Evolutionary conservation across 495 filamentous ascomycete species (phyloP), one percentile per base, ranked within the genome.

Genomic region (Hyaloscypha hepaticicola): DNA sequence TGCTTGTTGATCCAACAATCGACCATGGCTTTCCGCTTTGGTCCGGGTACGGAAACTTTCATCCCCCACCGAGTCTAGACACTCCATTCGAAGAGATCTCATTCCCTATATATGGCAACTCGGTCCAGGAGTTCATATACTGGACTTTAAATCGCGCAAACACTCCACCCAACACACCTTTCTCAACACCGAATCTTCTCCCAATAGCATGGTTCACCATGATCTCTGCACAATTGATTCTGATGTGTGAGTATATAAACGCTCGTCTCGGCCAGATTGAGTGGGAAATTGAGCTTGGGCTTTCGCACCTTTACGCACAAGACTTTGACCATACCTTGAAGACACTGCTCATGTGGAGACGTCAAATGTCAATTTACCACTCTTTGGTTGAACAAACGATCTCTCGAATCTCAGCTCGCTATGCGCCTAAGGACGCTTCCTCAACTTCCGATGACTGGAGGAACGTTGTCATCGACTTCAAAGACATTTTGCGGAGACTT

Each of bases 221-320:
- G 28, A 71, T 77, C 29, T 52, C 27, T 52, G 69, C 72, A 3
- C 77, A 80, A 69, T 82, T 78, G 79, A 62, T 75, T 16, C 74
- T 73, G 1, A 56, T 79, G 14, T 61, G 67, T 29, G 73, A 73
- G 22, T 81, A 81, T 51, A 59, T 79, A 50, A 76, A 69, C 1
- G 74, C 79, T 19, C 73, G 79, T 16, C 69, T 81, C 0, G 59
- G 69, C 0, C 77, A 81, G 68, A 73, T 81, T 5, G 79, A 81
- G 68, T 80, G 74, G 75, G 79, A 80, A 66, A 73, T 80, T 45
- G 77, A 78, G 48, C 58, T 63, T 24, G 60, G 60, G 5, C 61
- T 64, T 31, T 57, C 52, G 16, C 4, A 38, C 41, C 38, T 64
- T 24, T 73, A 73, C 16, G 73, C 78, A 2, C 61, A 67, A 19